A percentile compares a stretch with the other conserved stretches of the same genome.
phyloP scores from a whole-genome alignment of 208 protist genomes.

The Trypanosoma congolense region DNA sequence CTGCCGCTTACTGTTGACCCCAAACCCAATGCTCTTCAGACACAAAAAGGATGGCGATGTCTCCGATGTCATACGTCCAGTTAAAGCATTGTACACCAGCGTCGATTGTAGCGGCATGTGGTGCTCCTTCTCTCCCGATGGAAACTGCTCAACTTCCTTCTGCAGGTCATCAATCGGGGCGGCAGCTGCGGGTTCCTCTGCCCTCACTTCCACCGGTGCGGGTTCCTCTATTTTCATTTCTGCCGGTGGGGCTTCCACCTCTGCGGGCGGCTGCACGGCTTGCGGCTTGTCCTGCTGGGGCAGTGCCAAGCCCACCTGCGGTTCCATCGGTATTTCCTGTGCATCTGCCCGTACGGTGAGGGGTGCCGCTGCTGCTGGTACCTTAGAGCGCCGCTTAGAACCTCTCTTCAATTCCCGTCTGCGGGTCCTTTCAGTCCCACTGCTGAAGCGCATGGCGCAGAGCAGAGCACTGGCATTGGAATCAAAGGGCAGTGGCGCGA shows the following conservation, averaged over 20 bases:
- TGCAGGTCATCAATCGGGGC: not conserved
- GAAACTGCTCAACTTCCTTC: not conserved
- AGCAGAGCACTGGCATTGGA: not conserved
- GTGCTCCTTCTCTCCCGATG: not conserved
- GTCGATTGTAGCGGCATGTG: constrained; percentile 11
- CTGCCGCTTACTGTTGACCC: constrained; percentile 68
- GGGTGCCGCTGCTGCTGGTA: not conserved
- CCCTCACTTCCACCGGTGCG: not conserved
- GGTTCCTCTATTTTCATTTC: not conserved
- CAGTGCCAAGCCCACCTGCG: not conserved
- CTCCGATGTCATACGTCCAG: constrained; percentile 80
- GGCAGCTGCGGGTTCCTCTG: not conserved
- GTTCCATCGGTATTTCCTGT: not conserved
- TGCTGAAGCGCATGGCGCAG: constrained; percentile 7
- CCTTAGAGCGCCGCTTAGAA: constrained; percentile 1
- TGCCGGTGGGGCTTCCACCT: not conserved
- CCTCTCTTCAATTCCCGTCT: not conserved
- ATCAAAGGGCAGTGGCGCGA: not conserved
- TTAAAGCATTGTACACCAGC: constrained; percentile 83
- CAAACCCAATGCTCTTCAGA: constrained; percentile 71
- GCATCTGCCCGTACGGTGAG: not conserved
- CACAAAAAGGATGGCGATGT: constrained; percentile 45
- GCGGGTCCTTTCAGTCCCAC: not conserved
- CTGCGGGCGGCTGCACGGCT: not conserved
- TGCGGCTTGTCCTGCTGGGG: constrained; percentile 10